Evolutionary conservation across 345 rosid genomes (phyloP), one percentile per base, ranked within the genome.

Genomic region (Dipteronia sinensis): DNA sequence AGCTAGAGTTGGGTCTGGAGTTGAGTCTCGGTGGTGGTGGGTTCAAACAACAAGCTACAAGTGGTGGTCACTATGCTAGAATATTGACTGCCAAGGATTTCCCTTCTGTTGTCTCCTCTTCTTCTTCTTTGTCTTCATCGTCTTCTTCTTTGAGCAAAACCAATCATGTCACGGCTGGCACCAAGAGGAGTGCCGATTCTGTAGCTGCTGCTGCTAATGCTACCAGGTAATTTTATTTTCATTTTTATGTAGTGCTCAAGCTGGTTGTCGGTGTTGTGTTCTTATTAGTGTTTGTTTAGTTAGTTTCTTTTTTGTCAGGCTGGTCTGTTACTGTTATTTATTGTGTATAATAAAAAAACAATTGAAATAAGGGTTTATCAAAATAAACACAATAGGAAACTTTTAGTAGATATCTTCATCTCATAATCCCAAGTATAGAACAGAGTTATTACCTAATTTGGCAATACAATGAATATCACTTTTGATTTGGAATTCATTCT

Each of bases 151-250:
- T 78, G 81, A 88, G 86, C 74, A 84, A 85, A 85, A 81, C 77
- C 75, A 82, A 83, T 76, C 68, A 75, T 82, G 90, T 82, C 1
- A 69, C 87, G 7, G 85, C 90, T 79, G 92, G 92, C 78, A 81
- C 82, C 67, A 90, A 93, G 86, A 85, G 95, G 81, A 83, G 85
- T 73, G 92, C 94, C 72, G 97, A 94, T 85, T 87, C 91, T 79
- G 85, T 87, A 69, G 83, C 88, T 69, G 80, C 83, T 69, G 80
- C 83, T 10, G 59, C 90, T 77, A 86, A 84, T 67, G 81, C 72
- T 80, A 69, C 83, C 75, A 85, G 94, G 98, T 92, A 72, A 76
- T 46, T 62, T 8, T 27, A 40, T 70, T 67, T 71, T 17, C n/a
- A 65, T 67, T 38, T 34, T 11, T 15, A 19, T 27, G 22, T 0